Evolutionary conservation across 352 stramenopile genomes (phyloP), one percentile per base, ranked within the genome.

Genomic region (Phytophthora pini): DNA sequence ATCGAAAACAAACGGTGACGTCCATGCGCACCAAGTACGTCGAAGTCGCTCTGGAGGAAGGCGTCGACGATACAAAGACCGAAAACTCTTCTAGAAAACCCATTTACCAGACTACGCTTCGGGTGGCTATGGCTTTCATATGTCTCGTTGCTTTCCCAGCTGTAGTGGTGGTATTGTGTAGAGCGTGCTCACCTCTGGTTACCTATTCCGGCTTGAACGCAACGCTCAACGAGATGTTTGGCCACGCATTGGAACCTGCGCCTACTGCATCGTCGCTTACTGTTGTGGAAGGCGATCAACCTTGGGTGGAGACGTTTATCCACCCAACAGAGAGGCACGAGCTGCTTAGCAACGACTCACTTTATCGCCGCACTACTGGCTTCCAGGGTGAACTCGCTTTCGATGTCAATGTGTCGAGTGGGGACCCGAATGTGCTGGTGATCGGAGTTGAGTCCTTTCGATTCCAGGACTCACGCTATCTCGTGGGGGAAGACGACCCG

Each of bases 401-500:
- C 3, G 39, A 58, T 12, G 57, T 65, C 24, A 41, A 40, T 13
- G 27, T 65, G 4, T 31, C 47, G 36, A 38, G 4, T 34, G 38
- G 50, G 3, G 38, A 59, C 12, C 47, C 47, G 29, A 65, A 65
- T 7, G 57, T 65, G 9, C 3, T 65, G 34, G 39, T 65, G 15
- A 59, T 65, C 12, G 38, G 36, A 20, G 57, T 65, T 10, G 47
- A 65, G 29, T 65, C 57, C 27, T 57, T 65, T 10, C 45, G 56
- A 3, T 65, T 45, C 22, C n/a, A 54, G 20, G 56, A 65, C 17
- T 65, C 56, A 13, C 56, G 24, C n/a, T 65, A 58, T 29, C 50
- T 65, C n/a, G 56, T 65, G 17, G 57, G 57, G 32, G 32, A 59
- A 40, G 58, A 72, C 5, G 61, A 74, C 13, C 61, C 61, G 29